Conservation (phyloP, 192 early-diverging fungal genomes). For the Pilaira anomala region DNA sequence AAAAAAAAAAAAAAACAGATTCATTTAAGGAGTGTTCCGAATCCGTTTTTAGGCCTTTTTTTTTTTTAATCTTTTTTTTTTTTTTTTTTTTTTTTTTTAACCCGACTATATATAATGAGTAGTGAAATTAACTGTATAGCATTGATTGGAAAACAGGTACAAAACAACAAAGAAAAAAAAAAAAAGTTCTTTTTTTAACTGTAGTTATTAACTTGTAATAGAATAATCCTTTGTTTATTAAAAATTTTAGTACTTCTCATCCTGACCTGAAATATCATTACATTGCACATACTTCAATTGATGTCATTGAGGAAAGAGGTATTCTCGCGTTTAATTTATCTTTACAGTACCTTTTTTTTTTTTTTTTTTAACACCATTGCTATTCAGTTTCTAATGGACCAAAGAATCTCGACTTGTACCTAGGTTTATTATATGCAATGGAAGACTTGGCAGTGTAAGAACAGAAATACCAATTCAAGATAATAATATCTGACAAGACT, state of each 20-base stretch:
- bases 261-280: slow-evolving; percentile 88
- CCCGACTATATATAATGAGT: slow-evolving; percentile 23
- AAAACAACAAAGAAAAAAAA: background rate
- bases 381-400: slow-evolving; percentile 50
- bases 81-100: background rate
- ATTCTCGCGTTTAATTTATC: too few relatives aligned
- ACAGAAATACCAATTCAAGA: background rate
- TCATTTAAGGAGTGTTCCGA: too few relatives aligned
- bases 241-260: slow-evolving; percentile 69
- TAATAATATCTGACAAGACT: background rate
- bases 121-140: slow-evolving; percentile 57
- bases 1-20: too few relatives aligned
- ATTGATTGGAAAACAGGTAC: slow-evolving; percentile 56
- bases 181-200: too few relatives aligned
- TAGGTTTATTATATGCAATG: slow-evolving; percentile 84
- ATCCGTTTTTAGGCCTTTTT: too few relatives aligned
- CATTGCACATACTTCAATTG: slow-evolving; percentile 86
- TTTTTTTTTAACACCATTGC: background rate
- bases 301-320: slow-evolving; percentile 88
- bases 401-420: slow-evolving; percentile 75
- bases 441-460: slow-evolving; percentile 86
- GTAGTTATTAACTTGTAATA: slow-evolving; percentile 21
- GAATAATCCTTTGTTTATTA: slow-evolving; percentile 87
- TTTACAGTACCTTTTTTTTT: background rate
- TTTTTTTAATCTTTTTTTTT: too few relatives aligned